Evolutionary conservation across 805 yeast species (phyloP), one percentile per base, ranked within the genome.

Genomic region (Blastobotrys parvus): DNA sequence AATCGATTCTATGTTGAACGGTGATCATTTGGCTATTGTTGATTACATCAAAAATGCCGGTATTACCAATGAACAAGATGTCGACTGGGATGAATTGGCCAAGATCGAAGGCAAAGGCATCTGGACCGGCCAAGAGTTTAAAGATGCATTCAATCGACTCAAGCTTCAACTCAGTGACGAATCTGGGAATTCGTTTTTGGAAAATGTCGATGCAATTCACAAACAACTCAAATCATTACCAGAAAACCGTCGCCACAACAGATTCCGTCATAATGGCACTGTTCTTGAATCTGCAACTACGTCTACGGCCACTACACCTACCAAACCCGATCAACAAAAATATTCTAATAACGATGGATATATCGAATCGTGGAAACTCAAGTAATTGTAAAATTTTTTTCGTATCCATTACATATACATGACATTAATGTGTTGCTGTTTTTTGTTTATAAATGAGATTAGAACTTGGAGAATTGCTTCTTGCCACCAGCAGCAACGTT

Each of bases 381-480:
- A 38, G 16, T 16, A 18, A 8, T 23, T n/a, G 22, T 38, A 4
- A 15, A 25, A 25, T 17, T 13, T 16, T 39, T 17, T 29, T 27
- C 20, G 15, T 23, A 21, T 13, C 11, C n/a, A 8, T n/a, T 29
- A 15, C 27, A 15, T 16, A 25, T 38, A 7, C n/a, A 29, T 16
- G 23, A 20, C 10, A 16, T 20, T 37, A 11, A 16, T 13, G 39
- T 23, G 31, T 30, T 30, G 13, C 13, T n/a, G n/a, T n/a, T n/a
- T n/a, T n/a, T n/a, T n/a, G n/a, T n/a, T n/a, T n/a, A n/a, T n/a
- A n/a, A n/a, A n/a, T n/a, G n/a, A n/a, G n/a, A n/a, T 86, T 90
- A 92, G 75, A 92, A 92, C 78, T 92, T 92, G 75, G 88, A 64
- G 81, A 92, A 92, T 77, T 86, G 87, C 85, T 92, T 92, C 80